These are phyloP conservation scores for Collybia nuda DNA, from an alignment of 768 basidiomycete genomes.

Conservation along the genomic window DNA sequence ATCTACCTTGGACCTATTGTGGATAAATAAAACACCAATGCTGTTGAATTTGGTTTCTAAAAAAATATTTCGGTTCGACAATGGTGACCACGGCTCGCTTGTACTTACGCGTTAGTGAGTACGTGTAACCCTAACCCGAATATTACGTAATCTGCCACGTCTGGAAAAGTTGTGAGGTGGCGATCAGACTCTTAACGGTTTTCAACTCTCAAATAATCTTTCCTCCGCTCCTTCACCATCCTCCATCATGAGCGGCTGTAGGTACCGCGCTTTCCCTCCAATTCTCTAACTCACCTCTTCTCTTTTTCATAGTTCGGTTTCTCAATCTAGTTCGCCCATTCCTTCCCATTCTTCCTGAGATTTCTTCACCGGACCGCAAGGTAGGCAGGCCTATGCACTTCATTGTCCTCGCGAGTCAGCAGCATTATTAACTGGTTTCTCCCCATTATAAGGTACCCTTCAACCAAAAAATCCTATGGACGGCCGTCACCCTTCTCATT, in stretches of 20 bases:
- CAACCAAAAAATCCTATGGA: slow-evolving; percentile 99
- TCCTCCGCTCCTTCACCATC: slow-evolving; percentile 23
- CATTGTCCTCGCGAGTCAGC: neutral
- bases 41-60: too few species aligned
- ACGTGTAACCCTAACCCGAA: too few species aligned
- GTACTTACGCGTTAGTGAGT: too few species aligned
- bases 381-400: slow-evolving; percentile 37
- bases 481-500: slow-evolving; percentile 97
- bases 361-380: slow-evolving; percentile 97
- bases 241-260: slow-evolving; percentile 78
- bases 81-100: too few species aligned
- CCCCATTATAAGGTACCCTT: slow-evolving; percentile 78
- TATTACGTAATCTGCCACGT: slow-evolving; percentile 31
- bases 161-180: slow-evolving; percentile 34
- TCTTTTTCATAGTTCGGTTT: slow-evolving; percentile 75
- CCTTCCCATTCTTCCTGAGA: slow-evolving; percentile 94
- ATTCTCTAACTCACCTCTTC: neutral
- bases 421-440: too few species aligned
- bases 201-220: slow-evolving; percentile 6
- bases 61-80: too few species aligned
- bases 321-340: slow-evolving; percentile 98
- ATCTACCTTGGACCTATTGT: too few species aligned
- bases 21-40: too few species aligned
- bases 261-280: slow-evolving; percentile 27
- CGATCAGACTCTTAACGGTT: slow-evolving; percentile 10